Base-by-base conservation (phyloP, 1,284 basidiomycete genomes). In the Cutaneotrichosporon mucoides region DNA sequence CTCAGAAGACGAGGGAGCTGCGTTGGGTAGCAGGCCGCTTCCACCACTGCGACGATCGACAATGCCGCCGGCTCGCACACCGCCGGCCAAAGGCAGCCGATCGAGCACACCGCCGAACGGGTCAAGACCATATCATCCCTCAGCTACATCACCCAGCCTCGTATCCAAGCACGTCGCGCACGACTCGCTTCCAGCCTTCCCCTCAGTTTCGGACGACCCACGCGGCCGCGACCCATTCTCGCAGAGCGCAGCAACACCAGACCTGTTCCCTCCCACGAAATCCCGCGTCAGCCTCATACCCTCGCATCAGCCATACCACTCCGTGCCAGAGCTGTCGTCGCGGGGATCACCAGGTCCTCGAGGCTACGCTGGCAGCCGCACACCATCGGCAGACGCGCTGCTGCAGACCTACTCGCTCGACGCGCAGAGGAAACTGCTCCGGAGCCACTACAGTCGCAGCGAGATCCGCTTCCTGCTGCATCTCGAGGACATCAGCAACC, bases 401-500 rank as follows among this genome's bases (percentile, higher is more conserved):
- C 63, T 78, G 16, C 61, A 84, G 81, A 84, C 82, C 60, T 93
- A 92, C 70, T 87, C 88, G 68, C 61, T 80, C 15, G 78, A 82
- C 52, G 82, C 87, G 16, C 88, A 92, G 75, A 79, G 82, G 33
- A 83, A 88, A 62, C 82, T 96, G n/a, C 80, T 97, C 9, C 83
- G 89, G 59, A 85, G 87, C 53, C 89, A 96, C 75, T 97, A 93
- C 75, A 95, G 89, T 79, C 86, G 90, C 43, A 92, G 89, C 48
- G 92, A 94, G 85, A 90, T 92, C 57, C 86, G 91, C 78, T 95
- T 99, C 74, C 79, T 98, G 40, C 84, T 93, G 42, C 84, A 86
- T 6, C 82, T 99, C 55, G 94, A 98, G 77, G 90, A 89, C 72
- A 96, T 99, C 68, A 92, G 89, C 63, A 94, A 95, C 72, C 85